Base-by-base conservation (phyloP, 2,329 filamentous ascomycete species). In the Pseudocercospora eumusae region DNA sequence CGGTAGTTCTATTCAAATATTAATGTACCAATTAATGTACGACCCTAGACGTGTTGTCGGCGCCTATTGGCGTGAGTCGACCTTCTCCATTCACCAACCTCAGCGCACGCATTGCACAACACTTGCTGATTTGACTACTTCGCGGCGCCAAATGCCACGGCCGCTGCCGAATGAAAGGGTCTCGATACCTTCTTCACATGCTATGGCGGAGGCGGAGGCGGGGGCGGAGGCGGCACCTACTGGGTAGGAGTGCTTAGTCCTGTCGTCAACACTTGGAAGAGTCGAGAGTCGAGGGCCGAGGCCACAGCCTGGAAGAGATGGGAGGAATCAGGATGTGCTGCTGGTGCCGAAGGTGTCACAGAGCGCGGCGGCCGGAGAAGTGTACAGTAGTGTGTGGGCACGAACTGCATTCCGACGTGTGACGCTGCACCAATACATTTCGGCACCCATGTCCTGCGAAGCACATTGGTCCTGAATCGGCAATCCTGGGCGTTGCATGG, bases 341-440 rank as follows among this genome's bases (percentile, higher is more conserved):
- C n/a, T n/a, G 65, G 58, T 58, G 60, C 62, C 63, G 65, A 63
- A 61, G 56, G 65, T 64, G 55, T 56, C 57, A 65, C 63, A 65
- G 55, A 60, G 65, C 63, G 65, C n/a, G n/a, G n/a, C n/a, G n/a
- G n/a, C 61, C 60, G 25, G 52, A 42, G 40, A 36, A 31, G 57
- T 58, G 61, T 61, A n/a, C n/a, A n/a, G n/a, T n/a, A n/a, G n/a
- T n/a, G n/a, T n/a, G n/a, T n/a, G 60, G 52, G 55, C 60, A 60
- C 62, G 58, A 57, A 49, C 61, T 58, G 50, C 44, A 59, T 56
- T 33, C 61, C 61, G 63, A 62, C 15, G 61, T 65, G 58, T 54
- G 44, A 67, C 65, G 65, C 59, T 55, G 63, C 63, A 65, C 63
- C 65, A 65, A 67, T 67, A 63, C 64, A 57, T 50, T 31, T 57